Evolutionary conservation across 768 basidiomycete genomes (phyloP).

Genomic region (Neoboletus brunneissimus): DNA sequence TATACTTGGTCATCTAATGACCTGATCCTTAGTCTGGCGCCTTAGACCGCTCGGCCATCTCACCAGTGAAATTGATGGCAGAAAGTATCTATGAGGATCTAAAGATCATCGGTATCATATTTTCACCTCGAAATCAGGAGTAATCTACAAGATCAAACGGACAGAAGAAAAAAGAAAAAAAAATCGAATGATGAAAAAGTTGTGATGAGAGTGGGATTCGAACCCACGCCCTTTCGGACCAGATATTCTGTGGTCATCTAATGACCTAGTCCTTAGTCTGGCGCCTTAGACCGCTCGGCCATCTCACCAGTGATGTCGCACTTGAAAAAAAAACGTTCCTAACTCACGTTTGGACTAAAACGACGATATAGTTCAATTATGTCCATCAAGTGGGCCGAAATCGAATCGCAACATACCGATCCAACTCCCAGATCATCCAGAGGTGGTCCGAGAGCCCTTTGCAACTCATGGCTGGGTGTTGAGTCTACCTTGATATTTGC

Average conservation of each 20-base stretch:
- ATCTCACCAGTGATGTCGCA: conserved; percentile 31
- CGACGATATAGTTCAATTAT: too few relatives aligned
- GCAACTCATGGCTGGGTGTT: conserved; percentile 4
- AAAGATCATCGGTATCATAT: not conserved
- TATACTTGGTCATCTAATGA: conserved; percentile 28
- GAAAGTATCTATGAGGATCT: not conserved
- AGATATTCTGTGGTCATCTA: conserved; percentile 29
- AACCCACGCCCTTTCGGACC: conserved; percentile 43
- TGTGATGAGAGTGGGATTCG: conserved; percentile 40
- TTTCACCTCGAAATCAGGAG: too few relatives aligned
- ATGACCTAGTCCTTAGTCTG: conserved; percentile 49
- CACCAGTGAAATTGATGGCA: conserved; percentile 1
- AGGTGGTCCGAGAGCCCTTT: not conserved
- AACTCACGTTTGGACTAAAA: not conserved
- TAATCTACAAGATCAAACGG: too few relatives aligned
- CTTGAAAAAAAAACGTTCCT: not conserved
- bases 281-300: conserved; percentile 64
- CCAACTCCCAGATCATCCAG: not conserved
- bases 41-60: conserved; percentile 64
- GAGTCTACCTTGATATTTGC: conserved; percentile 22
- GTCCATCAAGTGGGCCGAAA: not conserved
- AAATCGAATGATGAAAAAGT: not conserved
- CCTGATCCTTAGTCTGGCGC: conserved; percentile 56
- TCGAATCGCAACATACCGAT: not conserved
- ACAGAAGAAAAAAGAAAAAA: too few relatives aligned